phyloP scores from a whole-genome alignment of 768 basidiomycete genomes.

The Leccinum olivaceopallidum region DNA sequence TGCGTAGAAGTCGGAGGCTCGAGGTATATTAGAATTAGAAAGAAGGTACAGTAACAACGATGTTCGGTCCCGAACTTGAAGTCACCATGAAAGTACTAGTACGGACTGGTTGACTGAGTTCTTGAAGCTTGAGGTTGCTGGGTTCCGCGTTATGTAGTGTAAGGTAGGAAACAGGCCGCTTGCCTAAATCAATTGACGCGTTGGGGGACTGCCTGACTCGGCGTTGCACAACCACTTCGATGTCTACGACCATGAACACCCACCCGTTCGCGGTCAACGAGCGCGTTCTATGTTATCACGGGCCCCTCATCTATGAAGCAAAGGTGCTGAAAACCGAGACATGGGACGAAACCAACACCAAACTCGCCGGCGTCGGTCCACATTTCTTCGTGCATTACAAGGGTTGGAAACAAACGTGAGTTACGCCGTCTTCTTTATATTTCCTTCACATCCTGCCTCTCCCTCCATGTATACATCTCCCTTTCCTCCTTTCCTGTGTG shows the following conservation, averaged over 20 bases:
- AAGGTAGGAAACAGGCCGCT: too few relatives aligned
- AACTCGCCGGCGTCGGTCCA: slow-evolving; percentile 62
- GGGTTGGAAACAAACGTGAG: slow-evolving; percentile 97
- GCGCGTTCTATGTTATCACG: slow-evolving; percentile 91
- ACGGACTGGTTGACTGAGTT: too few relatives aligned
- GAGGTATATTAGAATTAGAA: too few relatives aligned
- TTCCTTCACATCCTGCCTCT: not conserved
- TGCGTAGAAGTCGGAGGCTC: too few relatives aligned
- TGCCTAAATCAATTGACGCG: too few relatives aligned
- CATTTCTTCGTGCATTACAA: slow-evolving; percentile 99
- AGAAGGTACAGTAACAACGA: too few relatives aligned
- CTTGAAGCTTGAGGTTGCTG: too few relatives aligned
- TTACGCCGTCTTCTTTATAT: slow-evolving; percentile 9
- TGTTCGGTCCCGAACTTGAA: too few relatives aligned
- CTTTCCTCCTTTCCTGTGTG: not conserved
- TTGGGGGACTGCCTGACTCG: too few relatives aligned
- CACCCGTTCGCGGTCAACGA: slow-evolving; percentile 60
- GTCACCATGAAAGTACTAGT: too few relatives aligned
- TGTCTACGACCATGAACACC: slow-evolving; percentile 16
- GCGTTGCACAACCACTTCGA: not conserved
- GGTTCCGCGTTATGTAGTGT: too few relatives aligned
- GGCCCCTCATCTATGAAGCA: slow-evolving; percentile 93
- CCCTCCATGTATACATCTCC: not conserved
- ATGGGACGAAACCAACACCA: slow-evolving; percentile 63
- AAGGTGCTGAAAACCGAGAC: slow-evolving; percentile 76